These are phyloP conservation scores for Mucor lusitanicus DNA, from an alignment of 371 early-diverging fungal species.

Conservation along the genomic window DNA sequence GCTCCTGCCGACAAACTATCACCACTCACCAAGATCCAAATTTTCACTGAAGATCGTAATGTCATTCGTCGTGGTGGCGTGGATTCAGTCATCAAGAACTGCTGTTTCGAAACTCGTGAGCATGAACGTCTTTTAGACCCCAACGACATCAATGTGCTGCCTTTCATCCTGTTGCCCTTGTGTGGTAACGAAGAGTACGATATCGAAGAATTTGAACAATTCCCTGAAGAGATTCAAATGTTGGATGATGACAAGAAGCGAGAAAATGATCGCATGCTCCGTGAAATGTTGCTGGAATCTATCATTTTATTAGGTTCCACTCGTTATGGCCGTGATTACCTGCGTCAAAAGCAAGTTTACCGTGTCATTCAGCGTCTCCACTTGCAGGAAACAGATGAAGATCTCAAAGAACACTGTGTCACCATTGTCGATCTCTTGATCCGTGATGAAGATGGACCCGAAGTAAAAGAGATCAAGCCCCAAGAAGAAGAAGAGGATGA, in stretches of 20 bases:
- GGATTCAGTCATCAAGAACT: constrained; percentile 86
- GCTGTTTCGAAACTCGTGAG: constrained; percentile 77
- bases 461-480: constrained; percentile 25
- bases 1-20: constrained; percentile 56
- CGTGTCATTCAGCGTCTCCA: constrained; percentile 85
- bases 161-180: constrained; percentile 87
- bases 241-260: constrained; percentile 84
- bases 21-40: constrained; percentile 83
- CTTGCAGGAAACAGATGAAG: constrained; percentile 66
- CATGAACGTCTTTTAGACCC: constrained; percentile 69
- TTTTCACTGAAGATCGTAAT: constrained; percentile 81
- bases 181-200: constrained; percentile 92
- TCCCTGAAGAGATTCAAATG: constrained; percentile 92
- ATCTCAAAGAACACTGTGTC: constrained; percentile 71
- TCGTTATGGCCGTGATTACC: constrained; percentile 72
- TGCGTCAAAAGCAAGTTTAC: constrained; percentile 85
- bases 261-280: constrained; percentile 79
- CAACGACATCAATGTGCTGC: constrained; percentile 75
- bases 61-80: constrained; percentile 90
- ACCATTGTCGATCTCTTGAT: constrained; percentile 84
- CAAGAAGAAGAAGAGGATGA: constrained; percentile 36
- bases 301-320: constrained; percentile 81
- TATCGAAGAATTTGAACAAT: constrained; percentile 88
- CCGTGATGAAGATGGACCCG: constrained; percentile 74
- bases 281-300: constrained; percentile 75